Evolutionary conservation across 2,329 filamentous ascomycete genomes (phyloP), one percentile per base, ranked within the genome.

Genomic region (Escovopsis sp.): DNA sequence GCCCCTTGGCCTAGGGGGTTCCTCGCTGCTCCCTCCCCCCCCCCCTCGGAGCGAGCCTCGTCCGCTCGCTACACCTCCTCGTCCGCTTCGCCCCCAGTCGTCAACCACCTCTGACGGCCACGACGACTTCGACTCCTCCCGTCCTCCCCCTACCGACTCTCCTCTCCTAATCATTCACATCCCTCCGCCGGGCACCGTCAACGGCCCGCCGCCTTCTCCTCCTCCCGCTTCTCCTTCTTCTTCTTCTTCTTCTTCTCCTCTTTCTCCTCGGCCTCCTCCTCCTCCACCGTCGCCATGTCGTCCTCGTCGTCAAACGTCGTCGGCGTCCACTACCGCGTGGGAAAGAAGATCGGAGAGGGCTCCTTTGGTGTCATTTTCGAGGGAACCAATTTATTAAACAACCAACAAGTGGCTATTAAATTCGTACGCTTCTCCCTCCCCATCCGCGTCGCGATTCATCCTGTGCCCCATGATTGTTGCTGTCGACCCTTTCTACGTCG

Each of bases 351-450:
- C 54, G 91, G 91, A 62, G 91, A 96, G 76, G 89, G 89, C 50
- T 94, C 87, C 33, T 96, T 96, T 58, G 89, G 89, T 71, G 91
- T 96, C 54, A 95, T 96, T 60, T 96, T 96, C 58, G 91, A 96
- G 66, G 91, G 91, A 53, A 96, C 88, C 58, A 98, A 98, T 63
- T 74, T 98, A 54, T 74, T 98, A 63, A 98, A 98, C 72, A 95
- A 94, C 66, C 91, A 96, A 65, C 88, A 95, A 68, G 89, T 98
- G 48, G 91, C 91, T 57, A 98, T 98, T 72, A 98, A 98, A 72
- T 98, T 98, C 67, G 86, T 94, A 68, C 58, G 84, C 79, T n/a
- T 37, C 15, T 12, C 36, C 36, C 4, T 13, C 20, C 13, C 25
- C 5, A 29, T 20, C 5, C 34, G 9, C 9, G 20, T n/a, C 14